Evolutionary conservation across 1,139 yeast species (phyloP), one percentile per base, ranked within the genome.

Genomic region (Hyphopichia pseudoburtonii): DNA sequence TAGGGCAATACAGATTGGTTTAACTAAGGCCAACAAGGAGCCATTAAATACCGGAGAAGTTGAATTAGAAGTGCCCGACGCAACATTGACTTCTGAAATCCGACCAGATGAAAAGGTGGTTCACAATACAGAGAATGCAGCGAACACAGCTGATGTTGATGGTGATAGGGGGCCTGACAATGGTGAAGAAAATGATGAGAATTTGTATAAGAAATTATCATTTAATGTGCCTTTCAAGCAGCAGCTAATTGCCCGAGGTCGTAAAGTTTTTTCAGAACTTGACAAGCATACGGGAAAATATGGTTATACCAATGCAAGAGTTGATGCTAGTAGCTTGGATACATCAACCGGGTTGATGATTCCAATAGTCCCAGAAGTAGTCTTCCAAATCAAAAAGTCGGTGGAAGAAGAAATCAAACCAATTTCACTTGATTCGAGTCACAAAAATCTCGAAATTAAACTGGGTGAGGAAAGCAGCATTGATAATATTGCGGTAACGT

Each of bases 161-260:
- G 10, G 23, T 21, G 36, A 34, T 6, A 28, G 11, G 12, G 34
- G 15, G 15, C 12, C 17, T 33, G 42, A 35, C 10, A 31, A 39
- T 15, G 35, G 40, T 12, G 35, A 36, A 32, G 45, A 41, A 18
- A 41, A 39, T 30, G 38, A 45, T 3, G 26, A 30, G 3, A 43
- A 38, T 7, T 31, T 41, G 5, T 48, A 51, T 28, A 48, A 53
- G 3, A 28, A 44, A 5, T 38, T 47, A 14, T 43, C 54, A 15
- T 52, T 55, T 32, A 51, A 51, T 35, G 17, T 56, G 11, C 64
- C 66, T 3, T 60, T 44, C 39, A 57, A 49, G 35, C 51, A 51
- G 30, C 51, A 57, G 28, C 41, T 61, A 12, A 41, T 53, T 17
- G 37, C 48, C 9, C 45, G 41, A 12, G 21, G 28, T 10, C 12